Conservation (phyloP, 257 asterid genomes). For the Fraxinus pennsylvanica region DNA sequence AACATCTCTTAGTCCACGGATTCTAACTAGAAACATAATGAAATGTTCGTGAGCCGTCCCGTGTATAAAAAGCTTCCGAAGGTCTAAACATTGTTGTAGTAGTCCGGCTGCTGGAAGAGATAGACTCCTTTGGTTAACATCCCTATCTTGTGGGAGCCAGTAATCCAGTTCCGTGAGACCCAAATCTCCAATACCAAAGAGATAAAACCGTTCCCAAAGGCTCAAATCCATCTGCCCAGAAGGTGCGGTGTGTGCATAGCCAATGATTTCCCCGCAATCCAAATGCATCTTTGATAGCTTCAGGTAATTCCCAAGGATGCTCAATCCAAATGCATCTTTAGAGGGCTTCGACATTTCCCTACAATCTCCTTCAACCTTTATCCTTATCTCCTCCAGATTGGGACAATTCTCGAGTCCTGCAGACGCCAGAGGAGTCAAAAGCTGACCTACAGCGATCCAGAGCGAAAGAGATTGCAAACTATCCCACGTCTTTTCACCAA, state of each 20-base stretch:
- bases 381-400: conserved; percentile 70
- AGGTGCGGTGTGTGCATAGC: conserved; percentile 89
- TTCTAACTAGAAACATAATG: conserved; percentile 55
- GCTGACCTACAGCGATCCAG: conserved; percentile 87
- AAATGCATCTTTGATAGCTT: conserved; percentile 65
- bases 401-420: conserved; percentile 81
- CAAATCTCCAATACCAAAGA: conserved; percentile 55
- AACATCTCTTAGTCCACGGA: conserved; percentile 61
- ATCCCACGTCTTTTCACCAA: conserved; percentile 57
- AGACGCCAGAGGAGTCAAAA: conserved; percentile 53
- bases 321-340: conserved; percentile 60
- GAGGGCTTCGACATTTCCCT: conserved; percentile 59
- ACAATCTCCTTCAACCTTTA: conserved; percentile 93
- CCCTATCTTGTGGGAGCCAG: conserved; percentile 95
- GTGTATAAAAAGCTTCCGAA: conserved; percentile 80
- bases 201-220: conserved; percentile 81
- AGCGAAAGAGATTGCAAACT: conserved; percentile 59
- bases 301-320: conserved; percentile 50
- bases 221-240: conserved; percentile 95
- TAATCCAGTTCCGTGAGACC: conserved; percentile 69
- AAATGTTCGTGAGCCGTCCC: conserved; percentile 96
- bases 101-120: conserved; percentile 86
- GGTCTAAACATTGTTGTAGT: conserved; percentile 52
- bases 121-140: conserved; percentile 79
- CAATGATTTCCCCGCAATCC: conserved; percentile 83